These are phyloP conservation scores for Aspergillus sclerotioniger DNA, from an alignment of 495 filamentous ascomycete species.

Conservation along the genomic window DNA sequence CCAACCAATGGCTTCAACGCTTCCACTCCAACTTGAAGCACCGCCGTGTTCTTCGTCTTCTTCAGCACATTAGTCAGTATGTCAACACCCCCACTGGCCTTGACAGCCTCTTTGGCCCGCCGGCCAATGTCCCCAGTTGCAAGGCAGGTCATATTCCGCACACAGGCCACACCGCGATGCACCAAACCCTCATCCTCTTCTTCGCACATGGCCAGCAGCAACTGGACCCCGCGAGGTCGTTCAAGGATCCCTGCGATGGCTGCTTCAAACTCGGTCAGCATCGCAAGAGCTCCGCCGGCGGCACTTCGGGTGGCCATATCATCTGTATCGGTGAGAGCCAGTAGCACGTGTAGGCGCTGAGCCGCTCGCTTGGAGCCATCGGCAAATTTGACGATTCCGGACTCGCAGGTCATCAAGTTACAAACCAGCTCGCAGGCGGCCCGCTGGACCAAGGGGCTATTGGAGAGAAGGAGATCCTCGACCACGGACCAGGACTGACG, in stretches of 20 bases:
- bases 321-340: slow-evolving; percentile 83
- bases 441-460: slow-evolving; percentile 72
- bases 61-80: slow-evolving; percentile 61
- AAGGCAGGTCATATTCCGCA: slow-evolving; percentile 50
- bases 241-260: slow-evolving; percentile 67
- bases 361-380: slow-evolving; percentile 64
- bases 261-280: slow-evolving; percentile 72
- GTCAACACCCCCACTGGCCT: slow-evolving; percentile 53
- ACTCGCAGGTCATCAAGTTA: slow-evolving; percentile 80
- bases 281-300: slow-evolving; percentile 84
- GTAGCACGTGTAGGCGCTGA: slow-evolving; percentile 74
- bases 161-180: slow-evolving; percentile 74
- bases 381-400: slow-evolving; percentile 71
- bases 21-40: slow-evolving; percentile 63
- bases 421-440: slow-evolving; percentile 87
- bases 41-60: slow-evolving; percentile 59
- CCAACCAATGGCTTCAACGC: slow-evolving; percentile 59
- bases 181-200: slow-evolving; percentile 74
- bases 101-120: slow-evolving; percentile 40
- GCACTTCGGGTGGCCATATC: slow-evolving; percentile 76
- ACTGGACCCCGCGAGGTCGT: slow-evolving; percentile 64
- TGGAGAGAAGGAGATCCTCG: slow-evolving; percentile 79
- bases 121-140: slow-evolving; percentile 42
- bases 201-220: slow-evolving; percentile 68
- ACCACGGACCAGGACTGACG: slow-evolving; percentile 67